Evolutionary conservation across 2,329 filamentous ascomycete species (phyloP).

Genomic region (Beauveria sp.): DNA sequence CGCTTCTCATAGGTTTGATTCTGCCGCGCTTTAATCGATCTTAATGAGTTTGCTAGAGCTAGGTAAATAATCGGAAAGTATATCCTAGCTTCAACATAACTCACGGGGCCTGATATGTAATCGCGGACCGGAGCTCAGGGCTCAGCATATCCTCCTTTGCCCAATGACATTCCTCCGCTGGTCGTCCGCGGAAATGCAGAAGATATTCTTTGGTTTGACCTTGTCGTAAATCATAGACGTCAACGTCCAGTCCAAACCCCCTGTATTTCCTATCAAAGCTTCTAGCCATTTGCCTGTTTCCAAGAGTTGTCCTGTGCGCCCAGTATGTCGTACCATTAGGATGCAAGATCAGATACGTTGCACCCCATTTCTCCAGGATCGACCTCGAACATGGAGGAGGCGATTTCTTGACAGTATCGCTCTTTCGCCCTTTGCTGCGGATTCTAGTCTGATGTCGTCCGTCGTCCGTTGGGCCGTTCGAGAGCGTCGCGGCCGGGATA

Average conservation of each 20-base stretch:
- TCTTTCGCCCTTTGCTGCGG: not conserved
- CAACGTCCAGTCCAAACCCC: not conserved
- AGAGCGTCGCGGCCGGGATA: not conserved
- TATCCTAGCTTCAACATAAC: no score
- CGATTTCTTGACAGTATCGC: not conserved
- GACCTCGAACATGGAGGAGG: not conserved
- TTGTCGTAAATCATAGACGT: not conserved
- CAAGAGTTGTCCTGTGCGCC: not conserved
- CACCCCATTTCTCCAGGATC: not conserved
- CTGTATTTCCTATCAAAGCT: not conserved
- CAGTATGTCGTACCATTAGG: not conserved
- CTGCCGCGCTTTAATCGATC: no score
- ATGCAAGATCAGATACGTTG: not conserved
- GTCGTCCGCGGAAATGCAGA: not conserved
- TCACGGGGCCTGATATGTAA: not conserved
- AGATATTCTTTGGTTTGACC: not conserved
- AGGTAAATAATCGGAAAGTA: no score
- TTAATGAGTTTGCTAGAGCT: not conserved
- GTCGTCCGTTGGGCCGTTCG: not conserved
- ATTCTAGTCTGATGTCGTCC: not conserved
- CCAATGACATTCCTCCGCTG: not conserved
- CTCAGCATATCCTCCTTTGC: not conserved
- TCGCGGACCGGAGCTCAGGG: not conserved
- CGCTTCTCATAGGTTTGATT: no score
- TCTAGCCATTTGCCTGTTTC: not conserved